Base-by-base conservation (phyloP, 2,329 filamentous ascomycete genomes). In the Colletotrichum sp. region DNA sequence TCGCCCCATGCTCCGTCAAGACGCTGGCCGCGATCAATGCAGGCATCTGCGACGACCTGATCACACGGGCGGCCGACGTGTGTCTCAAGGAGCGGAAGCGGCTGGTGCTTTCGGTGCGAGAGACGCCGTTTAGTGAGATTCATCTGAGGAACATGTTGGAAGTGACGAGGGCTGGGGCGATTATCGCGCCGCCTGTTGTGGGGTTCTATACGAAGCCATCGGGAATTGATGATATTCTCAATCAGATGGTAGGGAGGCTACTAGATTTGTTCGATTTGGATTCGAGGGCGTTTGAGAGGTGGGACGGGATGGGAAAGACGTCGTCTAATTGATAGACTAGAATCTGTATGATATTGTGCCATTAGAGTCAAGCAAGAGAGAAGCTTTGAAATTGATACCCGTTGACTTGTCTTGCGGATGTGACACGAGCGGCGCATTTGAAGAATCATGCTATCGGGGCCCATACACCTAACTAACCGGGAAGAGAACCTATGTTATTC, bases 1-100 rank as follows among this genome's bases (percentile, higher is more conserved):
- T 89, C 3, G 84, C 86, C 0, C 87, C 85, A 0, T 89, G 87
- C 80, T 86, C 83, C 68, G 86, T 89, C 84, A 89, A 88, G 79
- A 88, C 87, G 1, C 82, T 89, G 7, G 85, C 87, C 0, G 85
- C 82, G 0, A 84, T 89, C 6, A 79, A 82, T 24, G 79, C 81
- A 1, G 87, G 87, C 0, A 86, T 84, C 71, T 85, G 85, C 72
- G 84, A 88, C 59, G 87, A 89, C 74, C 75, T 89, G 16, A 87
- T 88, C 39, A 82, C 85, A 0, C 80, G 87, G 0, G 85, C 86
- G 0, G 88, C 87, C 4, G 87, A 87, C 74, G 87, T 89, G 2
- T 85, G 82, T 73, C 78, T 89, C 2, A 89, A 89, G 77, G 87
- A 89, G 77, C 74, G 84, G 5, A 76, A 85, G n/a, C 80, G 80